A percentile compares a stretch with the other conserved stretches of the same genome.
These are phyloP conservation scores for Saccharomycopsis hybrid DNA, from an alignment of 1,139 yeast species.

Conservation along the genomic window DNA sequence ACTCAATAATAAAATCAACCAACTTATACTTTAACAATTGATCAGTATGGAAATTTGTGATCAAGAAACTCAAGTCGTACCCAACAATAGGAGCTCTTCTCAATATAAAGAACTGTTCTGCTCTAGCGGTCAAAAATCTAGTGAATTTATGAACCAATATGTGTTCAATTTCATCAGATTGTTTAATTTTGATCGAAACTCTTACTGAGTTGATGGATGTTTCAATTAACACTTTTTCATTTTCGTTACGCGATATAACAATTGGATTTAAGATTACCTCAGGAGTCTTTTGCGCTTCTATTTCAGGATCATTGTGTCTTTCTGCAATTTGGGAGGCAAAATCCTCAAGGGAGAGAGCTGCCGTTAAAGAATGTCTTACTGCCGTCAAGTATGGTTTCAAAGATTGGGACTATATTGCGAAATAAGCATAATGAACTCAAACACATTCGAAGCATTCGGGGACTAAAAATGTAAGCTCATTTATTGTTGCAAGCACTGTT, in stretches of 20 bases:
- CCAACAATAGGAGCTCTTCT: conserved; percentile 90
- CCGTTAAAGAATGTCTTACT: conserved; percentile 88
- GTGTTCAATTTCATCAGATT: conserved; percentile 95
- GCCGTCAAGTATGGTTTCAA: conserved; percentile 92
- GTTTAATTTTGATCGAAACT: conserved; percentile 87
- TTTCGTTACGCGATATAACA: conserved; percentile 88
- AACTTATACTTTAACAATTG: conserved; percentile 92
- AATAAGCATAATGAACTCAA: too few species aligned
- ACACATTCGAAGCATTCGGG: too few species aligned
- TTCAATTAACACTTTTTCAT: conserved; percentile 87
- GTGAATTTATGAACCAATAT: conserved; percentile 92
- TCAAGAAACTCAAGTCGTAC: conserved; percentile 86
- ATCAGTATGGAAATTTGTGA: conserved; percentile 93
- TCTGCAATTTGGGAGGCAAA: conserved; percentile 94
- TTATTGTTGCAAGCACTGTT: too few species aligned
- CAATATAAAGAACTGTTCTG: conserved; percentile 86
- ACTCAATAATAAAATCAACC: conserved; percentile 93
- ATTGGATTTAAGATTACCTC: conserved; percentile 86
- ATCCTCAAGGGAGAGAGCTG: conserved; percentile 91
- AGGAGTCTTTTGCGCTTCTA: conserved; percentile 74
- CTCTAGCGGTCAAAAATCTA: conserved; percentile 88
- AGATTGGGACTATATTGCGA: conserved; percentile 89
- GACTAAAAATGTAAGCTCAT: too few species aligned
- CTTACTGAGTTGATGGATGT: conserved; percentile 89
- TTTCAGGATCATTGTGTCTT: conserved; percentile 96